phyloP scores from a whole-genome alignment of 352 stramenopile genomes.

The Peronospora destructor region DNA sequence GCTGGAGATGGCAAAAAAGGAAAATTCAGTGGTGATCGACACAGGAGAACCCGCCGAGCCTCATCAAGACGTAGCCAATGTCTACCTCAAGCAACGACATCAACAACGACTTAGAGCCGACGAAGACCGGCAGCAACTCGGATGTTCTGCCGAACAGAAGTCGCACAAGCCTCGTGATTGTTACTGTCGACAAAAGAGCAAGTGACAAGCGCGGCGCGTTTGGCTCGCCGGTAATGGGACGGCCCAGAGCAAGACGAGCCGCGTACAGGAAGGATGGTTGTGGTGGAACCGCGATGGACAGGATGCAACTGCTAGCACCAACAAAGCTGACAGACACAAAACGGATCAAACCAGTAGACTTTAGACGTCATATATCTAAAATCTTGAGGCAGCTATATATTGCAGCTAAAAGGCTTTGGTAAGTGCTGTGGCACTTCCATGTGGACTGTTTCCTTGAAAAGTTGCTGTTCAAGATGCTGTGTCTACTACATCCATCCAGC shows the following conservation, averaged over 20 bases:
- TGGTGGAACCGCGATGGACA: not conserved
- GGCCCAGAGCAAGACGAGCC: slow-evolving; percentile 14
- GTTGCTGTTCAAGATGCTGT: no score
- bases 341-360: not conserved
- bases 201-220: not conserved
- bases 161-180: slow-evolving; percentile 17
- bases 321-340: not conserved
- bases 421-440: no score
- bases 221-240: not conserved
- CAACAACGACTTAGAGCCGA: slow-evolving; percentile 20
- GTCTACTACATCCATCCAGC: no score
- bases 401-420: no score
- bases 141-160: slow-evolving; percentile 12
- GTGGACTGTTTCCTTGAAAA: no score
- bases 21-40: slow-evolving; percentile 1
- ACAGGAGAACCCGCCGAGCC: slow-evolving; percentile 15
- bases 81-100: slow-evolving; percentile 24
- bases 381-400: no score
- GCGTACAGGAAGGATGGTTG: no score
- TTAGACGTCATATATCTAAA: no score
- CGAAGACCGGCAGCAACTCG: slow-evolving; percentile 19
- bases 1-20: slow-evolving; percentile 11
- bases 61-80: slow-evolving; percentile 17
- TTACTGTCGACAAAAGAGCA: not conserved
- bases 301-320: not conserved